Base-by-base conservation (phyloP, 352 stramenopile genomes). In the Globisporangium heterothallicum region DNA sequence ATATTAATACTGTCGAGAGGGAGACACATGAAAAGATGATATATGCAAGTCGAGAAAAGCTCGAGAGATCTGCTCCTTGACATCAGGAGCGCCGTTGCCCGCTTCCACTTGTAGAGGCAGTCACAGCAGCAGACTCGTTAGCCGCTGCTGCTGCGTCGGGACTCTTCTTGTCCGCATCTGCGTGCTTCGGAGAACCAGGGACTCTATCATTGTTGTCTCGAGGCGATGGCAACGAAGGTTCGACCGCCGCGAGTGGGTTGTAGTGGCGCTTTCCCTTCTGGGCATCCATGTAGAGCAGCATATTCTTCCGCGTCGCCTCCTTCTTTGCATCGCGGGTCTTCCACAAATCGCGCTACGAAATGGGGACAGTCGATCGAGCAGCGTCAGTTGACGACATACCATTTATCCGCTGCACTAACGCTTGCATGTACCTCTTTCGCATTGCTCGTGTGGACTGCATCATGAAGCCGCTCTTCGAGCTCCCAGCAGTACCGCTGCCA, bases 401-500 rank as follows among this genome's bases (percentile, higher is more conserved):
- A n/a, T n/a, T n/a, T n/a, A n/a, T n/a, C n/a, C n/a, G n/a, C n/a
- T n/a, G n/a, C n/a, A n/a, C n/a, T n/a, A n/a, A n/a, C n/a, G n/a
- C n/a, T n/a, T n/a, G n/a, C n/a, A n/a, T n/a, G n/a, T 43, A 85
- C 74, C 69, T 90, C 74, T 64, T 86, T 84, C 6, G 35, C 53
- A 29, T 76, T 63, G 29, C 68, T 85, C 34, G 64, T 69, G 45
- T 82, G 66, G 30, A 83, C 57, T 6, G 72, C 71, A 41, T 82
- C 68, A 24, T 84, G 71, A 4, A 88, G 58, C 4, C 74, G 72
- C 41, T 86, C 79, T 41, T 90, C 76, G 0, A 91, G 56, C 27
- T 86, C 79, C 79, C 79, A 91, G 55, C 74, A 88, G 34, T 88
- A 84, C 0, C 67, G 68, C 36, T 91, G 79, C 77, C 79, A 91